phyloP scores from a whole-genome alignment of 345 rosid species.

The Odontarrhena argentea region DNA sequence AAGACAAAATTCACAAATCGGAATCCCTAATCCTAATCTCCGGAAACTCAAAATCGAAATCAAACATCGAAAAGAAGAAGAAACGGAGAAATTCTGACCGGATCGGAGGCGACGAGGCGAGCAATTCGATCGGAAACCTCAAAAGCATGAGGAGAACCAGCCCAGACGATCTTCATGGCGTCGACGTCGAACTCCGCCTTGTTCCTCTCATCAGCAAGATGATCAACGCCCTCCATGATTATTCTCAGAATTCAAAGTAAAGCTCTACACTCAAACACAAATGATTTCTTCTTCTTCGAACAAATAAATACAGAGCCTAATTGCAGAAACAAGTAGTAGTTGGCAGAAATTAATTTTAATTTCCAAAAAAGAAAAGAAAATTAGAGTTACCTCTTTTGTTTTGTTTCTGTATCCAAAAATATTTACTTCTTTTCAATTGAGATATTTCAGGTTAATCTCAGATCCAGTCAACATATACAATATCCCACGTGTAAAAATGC shows the following conservation, averaged over 20 bases:
- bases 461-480: not conserved
- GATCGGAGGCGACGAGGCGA: constrained; percentile 93
- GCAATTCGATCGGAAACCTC: constrained; percentile 84
- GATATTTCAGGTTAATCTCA: not conserved
- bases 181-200: constrained; percentile 82
- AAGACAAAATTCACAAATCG: not conserved
- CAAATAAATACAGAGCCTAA: too few species aligned
- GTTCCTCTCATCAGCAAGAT: constrained; percentile 71
- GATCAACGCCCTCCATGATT: constrained; percentile 61
- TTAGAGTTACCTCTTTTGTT: not conserved
- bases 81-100: constrained; percentile 47
- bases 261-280: too few species aligned
- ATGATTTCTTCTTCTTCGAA: too few species aligned
- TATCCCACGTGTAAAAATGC: not conserved
- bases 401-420: too few species aligned
- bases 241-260: too few species aligned
- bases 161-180: constrained; percentile 95
- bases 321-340: too few species aligned
- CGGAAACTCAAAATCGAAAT: not conserved
- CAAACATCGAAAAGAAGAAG: not conserved
- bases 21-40: constrained; percentile 15
- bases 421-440: not conserved
- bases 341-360: too few species aligned
- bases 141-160: constrained; percentile 77
- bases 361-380: not conserved